phyloP scores from a whole-genome alignment of 805 yeast species.

The Geotrichum ghanense region DNA sequence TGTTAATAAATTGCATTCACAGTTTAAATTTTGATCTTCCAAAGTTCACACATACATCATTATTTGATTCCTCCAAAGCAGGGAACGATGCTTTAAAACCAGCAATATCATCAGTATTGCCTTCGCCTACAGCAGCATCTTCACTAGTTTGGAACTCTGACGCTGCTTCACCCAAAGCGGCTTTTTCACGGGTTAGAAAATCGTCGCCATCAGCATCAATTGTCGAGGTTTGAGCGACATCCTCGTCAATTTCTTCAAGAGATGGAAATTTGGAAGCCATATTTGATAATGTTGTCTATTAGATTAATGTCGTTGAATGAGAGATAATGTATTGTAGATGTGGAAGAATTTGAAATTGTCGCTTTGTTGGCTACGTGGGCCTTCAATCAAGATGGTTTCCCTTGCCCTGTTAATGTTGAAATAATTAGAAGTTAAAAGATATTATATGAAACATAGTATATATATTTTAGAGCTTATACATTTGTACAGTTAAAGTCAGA shows the following conservation, averaged over 20 bases:
- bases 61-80: constrained; percentile 12
- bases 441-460: too few relatives aligned
- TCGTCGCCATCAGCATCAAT: constrained; percentile 29
- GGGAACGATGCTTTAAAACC: constrained; percentile 20
- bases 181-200: constrained; percentile 31
- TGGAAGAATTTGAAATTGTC: too few relatives aligned
- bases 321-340: too few relatives aligned
- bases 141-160: constrained; percentile 23
- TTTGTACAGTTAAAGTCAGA: too few relatives aligned
- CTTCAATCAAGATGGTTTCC: too few relatives aligned
- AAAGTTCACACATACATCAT: not conserved
- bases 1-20: too few relatives aligned
- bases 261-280: constrained; percentile 28
- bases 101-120: constrained; percentile 8
- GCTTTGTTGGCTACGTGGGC: too few relatives aligned
- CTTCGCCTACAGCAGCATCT: constrained; percentile 8
- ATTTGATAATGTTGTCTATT: constrained; percentile 5
- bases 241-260: constrained; percentile 27
- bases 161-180: constrained; percentile 32
- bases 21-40: too few relatives aligned
- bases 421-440: too few relatives aligned
- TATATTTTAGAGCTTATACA: too few relatives aligned
- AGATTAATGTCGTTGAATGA: too few relatives aligned
- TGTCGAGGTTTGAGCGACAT: constrained; percentile 25
- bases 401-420: too few relatives aligned